Conservation (phyloP, 78 protist genomes). For the Dictyostelium purpureum region DNA sequence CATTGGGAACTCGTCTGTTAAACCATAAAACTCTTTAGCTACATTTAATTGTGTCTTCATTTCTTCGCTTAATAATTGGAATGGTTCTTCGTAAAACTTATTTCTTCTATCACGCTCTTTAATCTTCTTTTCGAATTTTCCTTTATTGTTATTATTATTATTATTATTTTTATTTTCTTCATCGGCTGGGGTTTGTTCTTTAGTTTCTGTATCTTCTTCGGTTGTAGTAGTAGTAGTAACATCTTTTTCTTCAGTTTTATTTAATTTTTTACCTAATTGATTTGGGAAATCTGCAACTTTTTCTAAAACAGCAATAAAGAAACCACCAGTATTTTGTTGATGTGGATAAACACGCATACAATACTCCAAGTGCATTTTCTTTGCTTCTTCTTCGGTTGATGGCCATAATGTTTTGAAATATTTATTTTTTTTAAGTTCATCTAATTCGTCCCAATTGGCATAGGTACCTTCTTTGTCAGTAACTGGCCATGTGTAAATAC, state of each 20-base stretch:
- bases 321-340: constrained; percentile 96
- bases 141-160: neutral
- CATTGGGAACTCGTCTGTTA: constrained; percentile 52
- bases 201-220: neutral
- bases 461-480: constrained; percentile 30
- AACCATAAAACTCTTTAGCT: constrained; percentile 61
- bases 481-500: constrained; percentile 90
- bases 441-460: neutral
- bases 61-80: constrained; percentile 9
- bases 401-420: constrained; percentile 68
- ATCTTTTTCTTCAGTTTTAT: neutral
- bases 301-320: constrained; percentile 96
- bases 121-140: constrained; percentile 13
- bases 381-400: constrained; percentile 81
- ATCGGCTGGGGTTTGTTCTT: neutral
- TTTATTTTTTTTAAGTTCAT: constrained; percentile 6
- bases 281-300: constrained; percentile 83
- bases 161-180: neutral
- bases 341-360: constrained; percentile 97
- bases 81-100: constrained; percentile 62
- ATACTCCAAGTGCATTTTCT: constrained; percentile 51
- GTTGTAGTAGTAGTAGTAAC: neutral
- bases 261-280: constrained; percentile 50
- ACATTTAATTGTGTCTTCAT: constrained; percentile 2
- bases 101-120: constrained; percentile 8